Evolutionary conservation across 2,329 filamentous ascomycete species (phyloP), one percentile per base, ranked within the genome.

Genomic region (Talaromyces pinophilus): DNA sequence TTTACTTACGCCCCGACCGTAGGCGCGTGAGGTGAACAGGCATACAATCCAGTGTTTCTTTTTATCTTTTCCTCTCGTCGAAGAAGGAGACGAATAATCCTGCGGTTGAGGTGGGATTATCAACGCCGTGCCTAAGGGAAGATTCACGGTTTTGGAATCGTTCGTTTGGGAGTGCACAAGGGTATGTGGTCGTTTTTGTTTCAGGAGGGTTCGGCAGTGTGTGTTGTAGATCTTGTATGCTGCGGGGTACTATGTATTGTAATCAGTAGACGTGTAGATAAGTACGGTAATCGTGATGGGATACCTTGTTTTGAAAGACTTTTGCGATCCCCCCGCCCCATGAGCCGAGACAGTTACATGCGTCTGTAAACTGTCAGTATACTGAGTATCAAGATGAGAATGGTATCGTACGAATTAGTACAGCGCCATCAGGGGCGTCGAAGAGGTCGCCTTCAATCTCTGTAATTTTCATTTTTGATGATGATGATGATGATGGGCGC

Each of bases 281-380:
- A 19, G 19, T 19, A 19, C 19, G 19, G 19, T 19, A 19, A 19
- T 19, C 19, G 19, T 19, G 19, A 19, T 19, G 7, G 52, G 25
- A 13, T 71, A 79, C 77, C 25, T 74, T 74, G 4, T 74, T 67
- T 25, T 78, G 81, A 75, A 88, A 88, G 0, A 75, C 78, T 40
- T 71, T 69, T 1, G 86, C 87, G 63, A 88, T 86, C n/a, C 87
- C 87, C 3, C 79, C 80, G 55, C 85, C 85, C 87, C 87, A 89
- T 15, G 71, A 72, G 5, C 86, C 87, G 67, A 81, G 75, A 61
- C 82, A 83, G 73, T 88, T 89, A 76, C 86, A 88, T 13, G 86
- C 85, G 73, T 89, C 81, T 82, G 62, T 19, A n/a, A 13, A 3
- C 64, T 11, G 38, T 48, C 28, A 61, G 52, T 50, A 61, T 40